Base-by-base conservation (phyloP, 768 basidiomycete species). In the Xerocomus brunneocitrinus region DNA sequence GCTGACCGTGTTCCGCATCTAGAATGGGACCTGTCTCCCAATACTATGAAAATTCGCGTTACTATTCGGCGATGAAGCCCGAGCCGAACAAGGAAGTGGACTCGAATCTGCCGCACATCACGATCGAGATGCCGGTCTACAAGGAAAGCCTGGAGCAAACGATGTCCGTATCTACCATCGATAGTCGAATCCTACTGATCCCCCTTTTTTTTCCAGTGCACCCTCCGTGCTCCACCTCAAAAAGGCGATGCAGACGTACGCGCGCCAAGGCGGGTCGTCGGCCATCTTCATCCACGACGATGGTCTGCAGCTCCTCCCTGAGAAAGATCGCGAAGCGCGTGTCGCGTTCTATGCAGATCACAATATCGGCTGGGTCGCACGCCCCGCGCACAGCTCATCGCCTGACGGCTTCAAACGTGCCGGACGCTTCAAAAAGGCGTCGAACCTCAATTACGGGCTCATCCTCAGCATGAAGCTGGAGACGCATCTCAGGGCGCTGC, bases 401-500 rank as follows among this genome's bases (percentile, higher is more conserved):
- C 50, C 57, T 1, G 46, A 27, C 14, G 70, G 64, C 5, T 69
- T 70, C 52, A 72, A 69, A n/a, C 70, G 74, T 30, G 67, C 87
- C 0, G 92, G 93, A 8, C 79, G 91, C 9, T 95, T 95, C 81
- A 95, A 95, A 77, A 95, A 95, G 67, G 91, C 91, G 2, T 86
- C 84, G 28, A 95, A 95, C 68, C 81, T 95, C 81, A 95, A 95
- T 67, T 93, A 87, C 55, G 90, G 81, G 7, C 73, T 79, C 9
- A 69, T 65, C 16, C 60, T 80, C 13, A 75, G 74, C 13, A 54
- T 76, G 47, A 67, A 70, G 16, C 51, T 70, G 34, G 69, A 69
- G 44, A 52, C 47, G 8, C 61, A 71, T 44, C 71, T 79, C 62
- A 69, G 70, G 43, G 66, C 58, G 1, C 59, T 76, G n/a, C 59